Evolutionary conservation across 2,329 filamentous ascomycete species (phyloP), one percentile per base, ranked within the genome.

Genomic region (Penicillium sp.): DNA sequence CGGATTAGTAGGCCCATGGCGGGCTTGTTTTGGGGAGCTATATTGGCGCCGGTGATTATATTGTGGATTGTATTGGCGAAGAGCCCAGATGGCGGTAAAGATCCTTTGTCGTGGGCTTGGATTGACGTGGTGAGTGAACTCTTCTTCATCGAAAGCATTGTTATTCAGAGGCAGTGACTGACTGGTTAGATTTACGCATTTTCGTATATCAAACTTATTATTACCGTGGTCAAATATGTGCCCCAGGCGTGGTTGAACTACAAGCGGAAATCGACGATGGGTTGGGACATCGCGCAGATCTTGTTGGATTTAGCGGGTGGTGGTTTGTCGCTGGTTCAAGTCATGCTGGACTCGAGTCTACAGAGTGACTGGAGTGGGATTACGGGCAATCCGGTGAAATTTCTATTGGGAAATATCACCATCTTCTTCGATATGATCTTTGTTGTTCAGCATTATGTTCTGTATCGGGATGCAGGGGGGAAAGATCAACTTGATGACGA

Each of bases 161-260:
- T 13, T 27, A 11, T 11, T 13, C 10, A 4, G 25, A n/a, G 12
- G 25, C 10, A n/a, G 25, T 4, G 25, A 27, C 37, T 40, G 32
- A 33, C 41, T 36, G 38, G 59, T 54, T 38, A 76, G 76, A 67
- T 80, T 20, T 79, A 81, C 56, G 76, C 83, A 9, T 69, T 93
- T 20, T 86, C 85, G 28, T 93, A 93, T 60, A 82, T 94, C 59
- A 98, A 98, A 68, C 73, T 98, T 22, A 64, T 89, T 37, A 78
- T 94, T 49, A 95, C 90, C 0, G 69, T 95, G 16, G 76, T 94
- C 66, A 98, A 98, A 68, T 96, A 95, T 66, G 80, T 86, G 31
- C 92, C 92, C 4, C 88, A 95, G 70, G 79, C 85, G 25, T 73
- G 84, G 55, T 74, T 83, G 52, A 96, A 96, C 69, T 88, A 83